Percentiles rank a stretch among this genome's conserved stretches.
Conservation (phyloP, 2,329 filamentous ascomycete species). For the Aureobasidium sp. region DNA sequence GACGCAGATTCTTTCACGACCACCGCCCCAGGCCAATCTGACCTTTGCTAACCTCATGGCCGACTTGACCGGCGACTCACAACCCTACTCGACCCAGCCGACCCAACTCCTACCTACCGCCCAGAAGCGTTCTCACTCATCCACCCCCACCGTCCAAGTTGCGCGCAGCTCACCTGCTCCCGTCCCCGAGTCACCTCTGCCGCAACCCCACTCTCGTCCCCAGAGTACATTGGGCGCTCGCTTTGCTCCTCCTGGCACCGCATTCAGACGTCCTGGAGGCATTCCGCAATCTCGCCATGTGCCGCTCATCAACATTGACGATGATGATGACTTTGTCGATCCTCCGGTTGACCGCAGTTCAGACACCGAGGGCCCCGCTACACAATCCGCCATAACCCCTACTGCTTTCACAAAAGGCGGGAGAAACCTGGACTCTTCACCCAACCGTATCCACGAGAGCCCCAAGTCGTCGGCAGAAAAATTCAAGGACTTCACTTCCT, state of each 20-base stretch:
- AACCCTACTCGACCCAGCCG: conserved; percentile 44
- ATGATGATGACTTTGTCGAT: conserved; percentile 30
- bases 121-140: conserved; percentile 23
- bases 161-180: conserved; percentile 70
- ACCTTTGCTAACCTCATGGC: conserved; percentile 14
- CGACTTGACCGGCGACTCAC: conserved; percentile 2
- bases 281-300: conserved; percentile 16
- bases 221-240: conserved; percentile 43
- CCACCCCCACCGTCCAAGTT: conserved; percentile 56
- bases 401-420: conserved; percentile 45
- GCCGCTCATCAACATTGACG: conserved; percentile 14
- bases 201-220: conserved; percentile 15
- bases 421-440: conserved; percentile 24
- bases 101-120: conserved; percentile 47
- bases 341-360: conserved; percentile 23
- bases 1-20: conserved; percentile 20
- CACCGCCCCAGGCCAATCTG: conserved; percentile 7
- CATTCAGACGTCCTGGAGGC: conserved; percentile 46
- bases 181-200: conserved; percentile 32
- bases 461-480: conserved; percentile 16
- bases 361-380: conserved; percentile 27
- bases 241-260: conserved; percentile 69
- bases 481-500: conserved; percentile 20
- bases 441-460: conserved; percentile 23
- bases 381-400: conserved; percentile 51